These are phyloP conservation scores for Candida ponderosae DNA, from an alignment of 805 yeast genomes.

Conservation along the genomic window DNA sequence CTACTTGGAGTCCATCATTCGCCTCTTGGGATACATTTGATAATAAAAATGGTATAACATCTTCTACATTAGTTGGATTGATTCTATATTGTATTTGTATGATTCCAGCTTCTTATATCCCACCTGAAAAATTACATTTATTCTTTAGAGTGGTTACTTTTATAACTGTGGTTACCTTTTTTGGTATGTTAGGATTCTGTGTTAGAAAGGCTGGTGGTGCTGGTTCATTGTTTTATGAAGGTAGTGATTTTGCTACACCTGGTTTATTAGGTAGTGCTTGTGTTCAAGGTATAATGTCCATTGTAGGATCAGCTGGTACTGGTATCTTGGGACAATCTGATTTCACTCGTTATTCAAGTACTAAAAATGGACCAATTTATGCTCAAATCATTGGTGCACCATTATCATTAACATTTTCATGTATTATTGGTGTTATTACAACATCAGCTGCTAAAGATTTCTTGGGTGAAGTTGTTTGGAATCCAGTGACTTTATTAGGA, in stretches of 20 bases:
- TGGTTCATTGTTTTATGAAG: slow-evolving; percentile 14
- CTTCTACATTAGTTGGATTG: slow-evolving; percentile 31
- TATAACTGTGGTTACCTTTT: slow-evolving; percentile 19
- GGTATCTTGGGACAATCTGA: slow-evolving; percentile 26
- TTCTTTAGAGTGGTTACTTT: slow-evolving; percentile 18
- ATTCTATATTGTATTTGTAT: slow-evolving; percentile 28
- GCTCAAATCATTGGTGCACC: slow-evolving; percentile 21
- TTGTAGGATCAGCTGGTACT: slow-evolving; percentile 19
- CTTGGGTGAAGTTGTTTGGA: slow-evolving; percentile 22
- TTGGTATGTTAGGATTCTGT: slow-evolving; percentile 24
- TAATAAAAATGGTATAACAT: slow-evolving; percentile 26
- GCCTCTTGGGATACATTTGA: slow-evolving; percentile 19
- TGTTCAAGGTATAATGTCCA: slow-evolving; percentile 21
- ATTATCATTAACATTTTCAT: slow-evolving; percentile 20
- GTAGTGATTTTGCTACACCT: background rate
- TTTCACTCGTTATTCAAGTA: slow-evolving; percentile 23
- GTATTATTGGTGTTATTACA: slow-evolving; percentile 22
- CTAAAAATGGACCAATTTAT: slow-evolving; percentile 15
- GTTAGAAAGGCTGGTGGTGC: slow-evolving; percentile 21
- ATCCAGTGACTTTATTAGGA: slow-evolving; percentile 18
- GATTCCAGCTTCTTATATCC: slow-evolving; percentile 20
- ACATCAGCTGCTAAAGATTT: slow-evolving; percentile 22
- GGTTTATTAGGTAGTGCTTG: slow-evolving; percentile 20
- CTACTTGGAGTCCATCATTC: slow-evolving; percentile 17
- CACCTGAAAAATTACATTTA: slow-evolving; percentile 23